Evolutionary conservation across 208 protist species (phyloP).

Genomic region (Entamoeba nuttalli): DNA sequence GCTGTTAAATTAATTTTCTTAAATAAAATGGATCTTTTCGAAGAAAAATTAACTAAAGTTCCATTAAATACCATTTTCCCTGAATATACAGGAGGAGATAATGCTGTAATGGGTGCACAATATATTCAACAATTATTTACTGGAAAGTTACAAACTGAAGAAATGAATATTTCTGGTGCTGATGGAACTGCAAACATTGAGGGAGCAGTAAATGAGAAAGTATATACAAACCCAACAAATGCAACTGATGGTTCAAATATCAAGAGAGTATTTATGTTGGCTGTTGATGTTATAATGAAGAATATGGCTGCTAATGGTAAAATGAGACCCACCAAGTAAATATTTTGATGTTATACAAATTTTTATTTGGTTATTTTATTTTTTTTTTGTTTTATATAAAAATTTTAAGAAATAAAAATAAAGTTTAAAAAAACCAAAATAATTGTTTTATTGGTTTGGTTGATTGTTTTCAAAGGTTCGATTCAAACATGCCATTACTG

Average conservation of each 20-base stretch:
- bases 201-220: background rate
- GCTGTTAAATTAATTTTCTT: conserved; percentile 57
- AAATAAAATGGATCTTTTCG: conserved; percentile 64
- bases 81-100: conserved; percentile 48
- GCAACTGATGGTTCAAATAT: background rate
- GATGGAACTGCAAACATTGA: background rate
- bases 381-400: no score
- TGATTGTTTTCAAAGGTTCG: background rate
- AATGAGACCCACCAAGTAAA: background rate
- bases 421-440: no score
- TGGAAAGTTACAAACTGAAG: background rate
- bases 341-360: no score
- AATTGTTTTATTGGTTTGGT: no score
- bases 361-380: no score
- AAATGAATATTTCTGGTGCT: background rate
- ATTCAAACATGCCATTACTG: background rate
- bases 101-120: background rate
- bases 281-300: background rate
- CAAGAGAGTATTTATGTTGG: background rate
- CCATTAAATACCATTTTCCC: conserved; percentile 47
- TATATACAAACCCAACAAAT: background rate
- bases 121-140: conserved; percentile 9
- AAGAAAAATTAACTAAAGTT: conserved; percentile 47
- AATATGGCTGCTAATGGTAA: background rate
- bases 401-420: no score